Evolutionary conservation across 352 stramenopile species (phyloP).

Genomic region (Pythium sp.): DNA sequence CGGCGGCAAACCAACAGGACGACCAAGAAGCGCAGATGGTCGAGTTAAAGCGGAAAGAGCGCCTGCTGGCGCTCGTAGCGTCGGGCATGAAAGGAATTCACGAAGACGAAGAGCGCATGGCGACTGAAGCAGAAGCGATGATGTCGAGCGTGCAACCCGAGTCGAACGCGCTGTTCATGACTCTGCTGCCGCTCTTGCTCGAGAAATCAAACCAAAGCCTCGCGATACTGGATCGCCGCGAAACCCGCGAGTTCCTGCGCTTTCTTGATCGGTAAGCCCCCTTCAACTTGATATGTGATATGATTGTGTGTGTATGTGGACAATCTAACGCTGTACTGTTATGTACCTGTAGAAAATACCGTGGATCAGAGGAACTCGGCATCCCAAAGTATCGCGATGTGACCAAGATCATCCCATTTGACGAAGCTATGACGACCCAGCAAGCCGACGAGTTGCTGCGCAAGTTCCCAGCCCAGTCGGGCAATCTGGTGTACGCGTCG

Average conservation of each 20-base stretch:
- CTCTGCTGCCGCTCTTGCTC: constrained; percentile 57
- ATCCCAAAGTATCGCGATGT: constrained; percentile 33
- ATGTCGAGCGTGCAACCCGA: not conserved
- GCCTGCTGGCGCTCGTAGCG: not conserved
- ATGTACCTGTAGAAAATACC: constrained; percentile 38
- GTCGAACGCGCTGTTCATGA: constrained; percentile 35
- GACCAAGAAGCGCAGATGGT: not conserved
- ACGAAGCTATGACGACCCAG: constrained; percentile 9
- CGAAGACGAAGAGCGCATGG: not conserved
- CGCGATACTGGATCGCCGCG: constrained; percentile 47
- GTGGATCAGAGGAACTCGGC: constrained; percentile 35
- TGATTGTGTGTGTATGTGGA: not conserved
- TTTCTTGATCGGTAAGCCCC: constrained; percentile 38
- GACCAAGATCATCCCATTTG: constrained; percentile 48
- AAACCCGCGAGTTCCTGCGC: constrained; percentile 40
- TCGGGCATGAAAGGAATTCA: not conserved
- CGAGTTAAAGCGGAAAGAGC: not conserved
- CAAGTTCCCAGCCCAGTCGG: constrained; percentile 33
- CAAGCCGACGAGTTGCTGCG: constrained; percentile 39
- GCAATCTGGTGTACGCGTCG: constrained; percentile 39
- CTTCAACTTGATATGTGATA: not conserved
- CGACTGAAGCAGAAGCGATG: not conserved
- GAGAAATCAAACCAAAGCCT: constrained; percentile 51
- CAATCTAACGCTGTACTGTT: not conserved
- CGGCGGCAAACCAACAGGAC: not conserved